Evolutionary conservation across 164 flowering plant species (phyloP).

Genomic region (Sextonia rubra): DNA sequence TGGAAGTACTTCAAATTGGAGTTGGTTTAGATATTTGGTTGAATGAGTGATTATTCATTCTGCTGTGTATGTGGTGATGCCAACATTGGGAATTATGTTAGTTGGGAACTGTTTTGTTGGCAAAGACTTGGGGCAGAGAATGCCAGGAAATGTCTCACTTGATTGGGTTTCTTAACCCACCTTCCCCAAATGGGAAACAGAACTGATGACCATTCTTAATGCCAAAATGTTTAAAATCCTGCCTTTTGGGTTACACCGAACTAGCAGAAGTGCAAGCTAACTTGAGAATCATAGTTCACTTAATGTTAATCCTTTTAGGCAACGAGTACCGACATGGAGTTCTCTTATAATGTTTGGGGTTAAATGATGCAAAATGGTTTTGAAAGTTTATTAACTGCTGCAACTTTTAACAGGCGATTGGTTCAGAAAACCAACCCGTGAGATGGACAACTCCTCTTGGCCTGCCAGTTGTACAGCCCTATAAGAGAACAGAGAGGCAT

Average conservation of each 20-base stretch:
- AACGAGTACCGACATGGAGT: too few relatives aligned
- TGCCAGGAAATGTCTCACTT: neutral
- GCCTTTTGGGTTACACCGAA: neutral
- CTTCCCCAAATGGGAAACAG: neutral
- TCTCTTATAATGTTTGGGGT: neutral
- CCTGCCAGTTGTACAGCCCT: slow-evolving; percentile 97
- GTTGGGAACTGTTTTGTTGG: neutral
- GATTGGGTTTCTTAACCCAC: neutral
- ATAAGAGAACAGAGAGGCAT: slow-evolving; percentile 61
- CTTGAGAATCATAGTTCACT: neutral
- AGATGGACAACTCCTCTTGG: slow-evolving; percentile 95
- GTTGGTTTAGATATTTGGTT: neutral
- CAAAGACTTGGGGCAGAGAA: neutral
- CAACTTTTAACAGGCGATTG: slow-evolving; percentile 53
- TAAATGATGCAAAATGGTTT: neutral
- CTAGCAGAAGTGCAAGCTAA: neutral
- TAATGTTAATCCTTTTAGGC: neutral
- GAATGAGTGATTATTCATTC: neutral
- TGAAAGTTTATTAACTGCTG: slow-evolving; percentile 5
- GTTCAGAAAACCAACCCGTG: slow-evolving; percentile 82
- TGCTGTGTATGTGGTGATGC: neutral
- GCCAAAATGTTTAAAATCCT: neutral
- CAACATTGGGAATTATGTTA: neutral
- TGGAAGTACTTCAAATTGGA: neutral
- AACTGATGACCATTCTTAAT: neutral